Conservation (phyloP, 2,329 filamentous ascomycete species). For the Purpureocillium lavendulum region DNA sequence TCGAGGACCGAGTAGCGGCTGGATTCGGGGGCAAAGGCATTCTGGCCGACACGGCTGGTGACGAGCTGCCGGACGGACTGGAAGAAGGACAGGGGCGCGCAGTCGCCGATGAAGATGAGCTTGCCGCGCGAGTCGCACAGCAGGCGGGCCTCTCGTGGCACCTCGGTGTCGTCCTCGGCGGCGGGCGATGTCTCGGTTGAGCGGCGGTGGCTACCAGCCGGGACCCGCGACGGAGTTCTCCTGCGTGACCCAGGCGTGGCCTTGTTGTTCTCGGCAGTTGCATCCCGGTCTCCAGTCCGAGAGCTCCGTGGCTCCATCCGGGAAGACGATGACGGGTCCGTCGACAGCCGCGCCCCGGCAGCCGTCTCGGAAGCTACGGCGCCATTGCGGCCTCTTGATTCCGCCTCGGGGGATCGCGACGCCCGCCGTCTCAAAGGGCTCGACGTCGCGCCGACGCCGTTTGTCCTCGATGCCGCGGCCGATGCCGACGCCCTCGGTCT, state of each 20-base stretch:
- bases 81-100: conserved; percentile 47
- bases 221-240: neutral
- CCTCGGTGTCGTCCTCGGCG: conserved; percentile 44
- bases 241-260: conserved; percentile 7
- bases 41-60: conserved; percentile 35
- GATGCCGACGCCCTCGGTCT: conserved; percentile 14
- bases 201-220: conserved; percentile 2
- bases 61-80: conserved; percentile 46
- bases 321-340: neutral
- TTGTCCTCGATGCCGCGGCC: conserved; percentile 8
- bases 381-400: too few species aligned
- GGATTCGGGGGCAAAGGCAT: conserved; percentile 42
- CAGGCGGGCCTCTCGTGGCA: conserved; percentile 43
- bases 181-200: conserved; percentile 10
- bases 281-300: too few species aligned
- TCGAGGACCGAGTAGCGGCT: conserved; percentile 42
- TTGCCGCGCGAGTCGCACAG: conserved; percentile 45
- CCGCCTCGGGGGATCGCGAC: too few species aligned
- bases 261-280: neutral
- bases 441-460: neutral
- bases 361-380: too few species aligned
- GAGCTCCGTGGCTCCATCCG: too few species aligned
- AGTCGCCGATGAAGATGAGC: conserved; percentile 47
- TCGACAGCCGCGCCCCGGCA: too few species aligned
- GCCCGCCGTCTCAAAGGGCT: neutral